Evolutionary conservation across 768 basidiomycete species (phyloP), one percentile per base, ranked within the genome.

Genomic region (Auricularia sp.): DNA sequence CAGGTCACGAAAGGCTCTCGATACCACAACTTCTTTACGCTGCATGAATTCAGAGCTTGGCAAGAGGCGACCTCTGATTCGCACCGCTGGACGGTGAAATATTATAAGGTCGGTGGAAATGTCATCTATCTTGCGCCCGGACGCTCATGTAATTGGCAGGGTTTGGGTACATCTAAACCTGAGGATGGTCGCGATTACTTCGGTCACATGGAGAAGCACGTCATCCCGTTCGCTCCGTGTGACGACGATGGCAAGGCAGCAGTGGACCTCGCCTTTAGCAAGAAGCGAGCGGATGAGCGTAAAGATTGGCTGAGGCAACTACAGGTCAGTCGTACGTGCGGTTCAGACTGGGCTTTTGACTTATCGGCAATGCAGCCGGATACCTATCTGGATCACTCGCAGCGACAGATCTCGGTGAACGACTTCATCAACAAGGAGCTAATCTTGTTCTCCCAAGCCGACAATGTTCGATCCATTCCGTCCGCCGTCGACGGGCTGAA

Each of bases 381-480:
- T 35, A 98, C 97, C 1, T 98, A 81, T 75, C 80, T 99, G 61
- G 87, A 98, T 72, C 96, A 99, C 75, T 84, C 87, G 65, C 82
- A 90, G 37, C 85, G 88, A 56, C 87, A 92, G 70, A 90, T 99
- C 67, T 84, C 91, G 0, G 91, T 87, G 73, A 83, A 89, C 1
- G 95, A 99, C 71, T 99, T 99, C 74, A 96, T 99, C 78, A 98
- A 99, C 80, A 92, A 87, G 76, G 97, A 99, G 73, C 78, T 99
- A 58, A 98, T 99, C 66, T 81, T 98, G 34, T 99, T 98, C 82
- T 99, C 97, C 1, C 98, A 98, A 93, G 97, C 97, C 3, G 97
- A 99, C 73, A 98, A 98, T 71, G 84, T 97, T 68, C 94, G 97
- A 64, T 99, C 97, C 3, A 98, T 99, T 69, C 97, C 97, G 2